phyloP scores from a whole-genome alignment of 371 early-diverging fungal species.

The Thermomucor indicae-seudaticae region DNA sequence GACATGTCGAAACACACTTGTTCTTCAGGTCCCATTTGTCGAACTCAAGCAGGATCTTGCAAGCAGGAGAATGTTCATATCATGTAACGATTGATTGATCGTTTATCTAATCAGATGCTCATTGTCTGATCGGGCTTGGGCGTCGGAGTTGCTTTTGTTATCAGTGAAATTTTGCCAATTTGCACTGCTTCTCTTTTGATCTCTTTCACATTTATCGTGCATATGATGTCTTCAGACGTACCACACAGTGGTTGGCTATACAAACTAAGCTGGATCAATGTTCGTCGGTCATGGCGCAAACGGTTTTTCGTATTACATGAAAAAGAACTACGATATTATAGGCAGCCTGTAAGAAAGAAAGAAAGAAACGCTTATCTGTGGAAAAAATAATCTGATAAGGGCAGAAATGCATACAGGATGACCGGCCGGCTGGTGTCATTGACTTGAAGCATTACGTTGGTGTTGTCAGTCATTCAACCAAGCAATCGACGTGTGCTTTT shows the following conservation, averaged over 20 bases:
- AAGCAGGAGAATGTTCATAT: too few relatives aligned
- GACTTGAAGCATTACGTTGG: constrained; percentile 13
- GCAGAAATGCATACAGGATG: constrained; percentile 10
- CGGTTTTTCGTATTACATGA: constrained; percentile 16
- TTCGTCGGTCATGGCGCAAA: constrained; percentile 13
- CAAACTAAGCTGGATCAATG: constrained; percentile 6
- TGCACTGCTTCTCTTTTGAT: background rate
- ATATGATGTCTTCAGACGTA: background rate
- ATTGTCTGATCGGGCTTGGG: background rate
- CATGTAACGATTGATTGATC: too few relatives aligned
- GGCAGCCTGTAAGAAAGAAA: constrained; percentile 11
- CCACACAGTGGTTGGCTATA: constrained; percentile 18
- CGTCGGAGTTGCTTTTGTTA: background rate
- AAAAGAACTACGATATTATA: constrained; percentile 21
- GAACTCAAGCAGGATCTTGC: too few relatives aligned
- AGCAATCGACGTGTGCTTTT: constrained; percentile 8
- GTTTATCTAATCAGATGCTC: too few relatives aligned
- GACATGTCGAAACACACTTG: too few relatives aligned
- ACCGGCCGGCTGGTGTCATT: constrained; percentile 14
- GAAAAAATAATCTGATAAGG: background rate
- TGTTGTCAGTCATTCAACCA: constrained; percentile 2
- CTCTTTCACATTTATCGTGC: background rate
- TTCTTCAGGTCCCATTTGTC: too few relatives aligned
- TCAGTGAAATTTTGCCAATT: background rate
- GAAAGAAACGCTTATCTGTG: background rate